phyloP scores from a whole-genome alignment of 1,284 basidiomycete species.

The Rhodotorula sp. region DNA sequence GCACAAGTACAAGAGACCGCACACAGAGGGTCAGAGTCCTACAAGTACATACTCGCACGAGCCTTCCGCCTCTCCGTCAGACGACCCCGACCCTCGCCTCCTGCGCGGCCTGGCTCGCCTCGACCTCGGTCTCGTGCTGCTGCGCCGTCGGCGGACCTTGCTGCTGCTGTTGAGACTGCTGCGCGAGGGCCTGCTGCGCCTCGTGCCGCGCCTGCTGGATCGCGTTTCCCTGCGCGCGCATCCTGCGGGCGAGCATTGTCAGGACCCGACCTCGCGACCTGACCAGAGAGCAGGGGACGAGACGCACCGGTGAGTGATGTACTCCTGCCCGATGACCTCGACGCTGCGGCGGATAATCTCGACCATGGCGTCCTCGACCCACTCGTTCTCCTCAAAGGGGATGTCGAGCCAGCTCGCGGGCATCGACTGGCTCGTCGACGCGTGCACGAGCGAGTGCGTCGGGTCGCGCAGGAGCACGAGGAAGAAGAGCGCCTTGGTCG shows the following conservation, averaged over 20 bases:
- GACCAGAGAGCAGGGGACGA: too few relatives aligned
- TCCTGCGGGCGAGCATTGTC: slow-evolving; percentile 48
- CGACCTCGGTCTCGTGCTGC: slow-evolving; percentile 1
- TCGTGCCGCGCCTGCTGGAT: slow-evolving; percentile 29
- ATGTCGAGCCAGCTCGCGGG: slow-evolving; percentile 78
- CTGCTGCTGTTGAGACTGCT: slow-evolving; percentile 4
- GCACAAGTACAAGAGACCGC: too few relatives aligned
- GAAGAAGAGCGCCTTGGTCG: slow-evolving; percentile 65
- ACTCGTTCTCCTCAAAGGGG: slow-evolving; percentile 82
- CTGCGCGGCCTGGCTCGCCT: slow-evolving; percentile 21
- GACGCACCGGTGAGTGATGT: slow-evolving; percentile 57
- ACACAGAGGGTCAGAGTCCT: too few relatives aligned
- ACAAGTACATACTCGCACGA: not conserved
- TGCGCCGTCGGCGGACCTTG: not conserved
- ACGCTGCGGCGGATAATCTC: slow-evolving; percentile 77
- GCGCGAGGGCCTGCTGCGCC: slow-evolving; percentile 18
- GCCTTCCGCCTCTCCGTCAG: not conserved
- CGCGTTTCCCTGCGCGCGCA: slow-evolving; percentile 63
- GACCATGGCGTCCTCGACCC: slow-evolving; percentile 91
- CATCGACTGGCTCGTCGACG: slow-evolving; percentile 75
- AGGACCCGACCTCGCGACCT: too few relatives aligned
- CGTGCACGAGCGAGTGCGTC: slow-evolving; percentile 70
- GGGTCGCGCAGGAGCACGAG: slow-evolving; percentile 80
- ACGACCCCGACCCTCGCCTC: slow-evolving; percentile 29
- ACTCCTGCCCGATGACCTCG: slow-evolving; percentile 68